phyloP scores from a whole-genome alignment of 331 rosid genomes.

The Dryas integrifolia region DNA sequence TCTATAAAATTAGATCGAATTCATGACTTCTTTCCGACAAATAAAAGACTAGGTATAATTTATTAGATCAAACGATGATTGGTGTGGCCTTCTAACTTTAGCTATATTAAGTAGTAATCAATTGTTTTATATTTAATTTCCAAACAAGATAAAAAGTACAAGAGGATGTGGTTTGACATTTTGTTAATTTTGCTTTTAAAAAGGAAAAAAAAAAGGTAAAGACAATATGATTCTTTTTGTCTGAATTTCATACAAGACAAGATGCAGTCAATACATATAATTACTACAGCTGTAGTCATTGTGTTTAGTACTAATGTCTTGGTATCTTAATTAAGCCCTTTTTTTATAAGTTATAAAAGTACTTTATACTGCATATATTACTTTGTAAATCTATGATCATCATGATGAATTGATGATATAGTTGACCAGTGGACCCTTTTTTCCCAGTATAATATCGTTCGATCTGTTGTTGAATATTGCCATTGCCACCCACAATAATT shows the following conservation, averaged over 20 bases:
- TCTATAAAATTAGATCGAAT: too few species aligned
- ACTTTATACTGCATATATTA: background rate
- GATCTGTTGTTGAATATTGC: background rate
- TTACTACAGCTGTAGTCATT: background rate
- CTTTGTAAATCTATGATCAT: background rate
- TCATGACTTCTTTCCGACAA: too few species aligned
- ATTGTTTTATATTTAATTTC: too few species aligned
- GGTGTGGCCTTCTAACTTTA: too few species aligned
- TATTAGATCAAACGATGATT: too few species aligned
- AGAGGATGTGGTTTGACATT: background rate
- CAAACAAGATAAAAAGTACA: background rate
- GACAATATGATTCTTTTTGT: background rate
- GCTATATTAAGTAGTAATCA: too few species aligned
- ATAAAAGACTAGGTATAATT: too few species aligned
- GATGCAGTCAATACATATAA: background rate
- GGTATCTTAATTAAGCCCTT: background rate
- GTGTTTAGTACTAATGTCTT: background rate
- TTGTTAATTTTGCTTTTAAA: background rate
- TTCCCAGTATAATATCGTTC: background rate
- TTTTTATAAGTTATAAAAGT: background rate
- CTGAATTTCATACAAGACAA: background rate
- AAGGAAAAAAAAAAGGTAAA: background rate
- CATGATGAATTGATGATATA: background rate
- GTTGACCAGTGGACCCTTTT: background rate
- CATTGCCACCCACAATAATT: background rate